A percentile compares a stretch with the other conserved stretches of the same genome.
These are phyloP conservation scores for Atalantia buxifolia DNA, from an alignment of 345 rosid species.

Conservation along the genomic window DNA sequence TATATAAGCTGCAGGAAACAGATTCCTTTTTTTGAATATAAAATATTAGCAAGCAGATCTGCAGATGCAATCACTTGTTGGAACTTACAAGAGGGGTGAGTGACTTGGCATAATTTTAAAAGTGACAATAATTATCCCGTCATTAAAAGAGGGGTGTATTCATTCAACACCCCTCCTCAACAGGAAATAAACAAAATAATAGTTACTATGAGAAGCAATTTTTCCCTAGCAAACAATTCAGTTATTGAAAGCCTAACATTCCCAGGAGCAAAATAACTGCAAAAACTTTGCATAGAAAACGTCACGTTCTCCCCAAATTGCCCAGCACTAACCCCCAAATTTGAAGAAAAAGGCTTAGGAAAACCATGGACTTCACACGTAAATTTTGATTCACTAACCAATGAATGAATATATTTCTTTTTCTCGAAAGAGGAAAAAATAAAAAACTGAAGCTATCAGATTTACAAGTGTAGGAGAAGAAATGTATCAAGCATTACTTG, in stretches of 20 bases:
- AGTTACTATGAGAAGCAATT: neutral
- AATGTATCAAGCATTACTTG: conserved; percentile 47
- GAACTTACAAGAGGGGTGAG: neutral
- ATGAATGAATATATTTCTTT: neutral
- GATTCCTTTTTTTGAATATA: neutral
- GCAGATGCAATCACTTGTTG: neutral
- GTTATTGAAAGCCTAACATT: neutral
- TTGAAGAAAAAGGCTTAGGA: neutral
- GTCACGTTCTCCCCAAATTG: conserved; percentile 4
- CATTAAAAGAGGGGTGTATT: neutral
- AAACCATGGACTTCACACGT: neutral
- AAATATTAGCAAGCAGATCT: neutral
- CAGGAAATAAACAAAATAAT: neutral
- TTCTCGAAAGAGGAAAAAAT: neutral
- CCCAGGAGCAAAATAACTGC: neutral
- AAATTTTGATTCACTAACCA: conserved; percentile 6
- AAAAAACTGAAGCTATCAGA: neutral
- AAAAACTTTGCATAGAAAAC: neutral
- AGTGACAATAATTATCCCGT: neutral
- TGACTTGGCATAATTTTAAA: neutral
- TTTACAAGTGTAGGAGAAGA: neutral
- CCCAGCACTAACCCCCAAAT: neutral
- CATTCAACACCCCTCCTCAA: neutral
- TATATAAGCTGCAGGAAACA: neutral
- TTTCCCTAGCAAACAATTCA: neutral